Conservation (phyloP, 2,329 filamentous ascomycete genomes). For the Penicillium brasilianum region DNA sequence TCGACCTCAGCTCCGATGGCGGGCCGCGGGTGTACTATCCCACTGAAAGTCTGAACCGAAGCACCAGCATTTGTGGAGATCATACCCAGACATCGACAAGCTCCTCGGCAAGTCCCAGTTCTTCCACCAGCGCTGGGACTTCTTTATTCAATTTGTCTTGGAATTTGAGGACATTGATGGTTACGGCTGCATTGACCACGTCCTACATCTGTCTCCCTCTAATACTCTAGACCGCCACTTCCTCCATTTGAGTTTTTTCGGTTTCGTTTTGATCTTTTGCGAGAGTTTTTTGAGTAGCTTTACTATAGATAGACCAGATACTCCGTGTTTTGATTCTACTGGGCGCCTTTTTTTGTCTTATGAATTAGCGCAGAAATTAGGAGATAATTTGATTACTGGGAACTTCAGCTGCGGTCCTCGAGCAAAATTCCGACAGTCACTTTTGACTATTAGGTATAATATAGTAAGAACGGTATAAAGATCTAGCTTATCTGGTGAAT, state of each 20-base stretch:
- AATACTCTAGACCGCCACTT: neutral
- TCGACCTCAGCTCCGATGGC: slow-evolving; percentile 21
- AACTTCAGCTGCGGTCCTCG: neutral
- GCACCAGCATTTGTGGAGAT: slow-evolving; percentile 12
- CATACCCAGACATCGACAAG: slow-evolving; percentile 6
- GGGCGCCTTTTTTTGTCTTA: neutral
- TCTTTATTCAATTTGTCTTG: neutral
- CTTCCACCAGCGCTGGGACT: slow-evolving; percentile 6
- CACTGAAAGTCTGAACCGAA: slow-evolving; percentile 17
- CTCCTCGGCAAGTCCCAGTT: slow-evolving; percentile 5
- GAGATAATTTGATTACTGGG: neutral
- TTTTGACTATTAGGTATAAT: neutral
- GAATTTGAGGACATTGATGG: neutral
- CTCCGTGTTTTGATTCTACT: neutral
- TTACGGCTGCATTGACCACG: neutral
- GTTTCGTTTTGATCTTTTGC: neutral
- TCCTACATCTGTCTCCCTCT: neutral
- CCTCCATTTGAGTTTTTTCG: neutral
- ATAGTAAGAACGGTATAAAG: neutral
- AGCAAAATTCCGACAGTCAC: slow-evolving; percentile 2
- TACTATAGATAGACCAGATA: neutral
- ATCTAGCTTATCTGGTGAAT: neutral
- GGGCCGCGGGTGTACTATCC: slow-evolving; percentile 21
- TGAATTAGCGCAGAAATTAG: neutral
- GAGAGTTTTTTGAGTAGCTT: neutral